A percentile compares a stretch with the other conserved stretches of the same genome.
These are phyloP conservation scores for Penicillium hesseltinei DNA, from an alignment of 2,329 filamentous ascomycete genomes.

Conservation along the genomic window DNA sequence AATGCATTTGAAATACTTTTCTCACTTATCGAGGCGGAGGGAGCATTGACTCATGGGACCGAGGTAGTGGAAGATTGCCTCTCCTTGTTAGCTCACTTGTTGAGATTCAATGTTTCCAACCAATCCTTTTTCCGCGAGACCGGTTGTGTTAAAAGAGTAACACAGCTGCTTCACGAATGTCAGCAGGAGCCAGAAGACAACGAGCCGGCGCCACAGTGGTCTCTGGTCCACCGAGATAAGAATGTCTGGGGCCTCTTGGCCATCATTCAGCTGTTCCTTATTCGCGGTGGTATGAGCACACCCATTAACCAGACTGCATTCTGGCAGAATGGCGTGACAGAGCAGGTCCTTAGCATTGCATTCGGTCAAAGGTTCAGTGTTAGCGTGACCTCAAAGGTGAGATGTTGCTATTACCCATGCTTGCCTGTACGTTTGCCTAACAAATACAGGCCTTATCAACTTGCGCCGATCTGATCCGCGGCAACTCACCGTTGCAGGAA, in stretches of 20 bases:
- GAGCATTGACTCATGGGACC: slow-evolving; percentile 76
- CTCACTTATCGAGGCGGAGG: slow-evolving; percentile 75
- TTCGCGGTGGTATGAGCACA: slow-evolving; percentile 75
- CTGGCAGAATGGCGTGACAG: slow-evolving; percentile 76
- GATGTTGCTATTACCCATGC: slow-evolving; percentile 15
- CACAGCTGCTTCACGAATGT: slow-evolving; percentile 64
- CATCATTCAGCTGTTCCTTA: slow-evolving; percentile 81
- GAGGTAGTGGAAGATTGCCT: slow-evolving; percentile 90
- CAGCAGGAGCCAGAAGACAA: slow-evolving; percentile 48
- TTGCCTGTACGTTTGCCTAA: slow-evolving; percentile 10
- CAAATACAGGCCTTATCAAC: slow-evolving; percentile 67
- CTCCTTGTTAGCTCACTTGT: slow-evolving; percentile 82
- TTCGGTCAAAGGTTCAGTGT: slow-evolving; percentile 72
- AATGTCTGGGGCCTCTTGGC: slow-evolving; percentile 89
- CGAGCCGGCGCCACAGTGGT: slow-evolving; percentile 69
- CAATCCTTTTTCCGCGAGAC: slow-evolving; percentile 92
- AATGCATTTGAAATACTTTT: slow-evolving; percentile 89
- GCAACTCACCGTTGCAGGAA: slow-evolving; percentile 78
- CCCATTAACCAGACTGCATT: slow-evolving; percentile 81
- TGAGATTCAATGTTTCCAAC: slow-evolving; percentile 84
- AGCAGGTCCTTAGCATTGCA: slow-evolving; percentile 75
- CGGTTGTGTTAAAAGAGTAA: slow-evolving; percentile 72
- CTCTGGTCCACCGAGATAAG: slow-evolving; percentile 74
- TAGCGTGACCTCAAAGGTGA: slow-evolving; percentile 77
- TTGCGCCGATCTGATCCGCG: slow-evolving; percentile 84